Conservation (phyloP, 495 filamentous ascomycete genomes). For the Neurospora intermedia region DNA sequence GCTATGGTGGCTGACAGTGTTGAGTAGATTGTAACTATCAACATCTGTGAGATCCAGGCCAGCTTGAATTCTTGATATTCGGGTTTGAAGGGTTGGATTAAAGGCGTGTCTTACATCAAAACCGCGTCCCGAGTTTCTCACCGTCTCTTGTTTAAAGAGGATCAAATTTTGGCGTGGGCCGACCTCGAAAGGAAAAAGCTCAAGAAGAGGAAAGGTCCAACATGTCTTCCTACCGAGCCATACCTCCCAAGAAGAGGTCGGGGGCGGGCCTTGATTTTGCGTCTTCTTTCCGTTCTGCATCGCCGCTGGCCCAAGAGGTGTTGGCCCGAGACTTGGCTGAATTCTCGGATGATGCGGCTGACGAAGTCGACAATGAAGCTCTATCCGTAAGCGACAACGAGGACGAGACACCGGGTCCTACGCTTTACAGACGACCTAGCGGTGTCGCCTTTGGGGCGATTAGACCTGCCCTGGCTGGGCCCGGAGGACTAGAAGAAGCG, state of each 20-base stretch:
- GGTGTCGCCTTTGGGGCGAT: slow-evolving; percentile 52
- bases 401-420: slow-evolving; percentile 42
- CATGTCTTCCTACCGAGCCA: background rate
- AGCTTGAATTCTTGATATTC: background rate
- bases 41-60: background rate
- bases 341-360: slow-evolving; percentile 43
- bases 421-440: slow-evolving; percentile 62
- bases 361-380: slow-evolving; percentile 27
- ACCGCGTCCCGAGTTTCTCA: background rate
- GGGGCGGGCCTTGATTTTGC: slow-evolving; percentile 5
- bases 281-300: slow-evolving; percentile 40
- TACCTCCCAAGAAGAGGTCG: background rate
- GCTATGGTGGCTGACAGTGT: background rate
- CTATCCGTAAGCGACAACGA: slow-evolving; percentile 15
- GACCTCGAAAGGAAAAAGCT: background rate
- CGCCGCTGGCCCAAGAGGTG: slow-evolving; percentile 55
- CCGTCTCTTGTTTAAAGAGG: background rate
- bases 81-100: background rate
- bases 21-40: background rate
- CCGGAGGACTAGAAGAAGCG: slow-evolving; percentile 19
- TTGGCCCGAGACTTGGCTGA: slow-evolving; percentile 62
- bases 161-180: background rate
- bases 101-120: background rate
- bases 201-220: background rate
- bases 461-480: slow-evolving; percentile 26